These are phyloP conservation scores for Tothia fuscella DNA, from an alignment of 2,329 filamentous ascomycete genomes.

Conservation along the genomic window DNA sequence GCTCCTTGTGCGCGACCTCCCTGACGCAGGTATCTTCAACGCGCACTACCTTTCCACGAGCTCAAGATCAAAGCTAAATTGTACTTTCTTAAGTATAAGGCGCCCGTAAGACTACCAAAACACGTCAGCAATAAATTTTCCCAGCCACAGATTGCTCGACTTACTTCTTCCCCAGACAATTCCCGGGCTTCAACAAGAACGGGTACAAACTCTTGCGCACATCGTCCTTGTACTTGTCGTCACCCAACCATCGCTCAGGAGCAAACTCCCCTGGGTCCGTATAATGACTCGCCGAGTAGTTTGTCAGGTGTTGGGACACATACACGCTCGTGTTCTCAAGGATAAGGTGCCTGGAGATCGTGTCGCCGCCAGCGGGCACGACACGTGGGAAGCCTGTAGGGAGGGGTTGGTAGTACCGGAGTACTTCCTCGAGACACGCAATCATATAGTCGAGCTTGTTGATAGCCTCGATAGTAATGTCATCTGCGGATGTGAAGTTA, in stretches of 20 bases:
- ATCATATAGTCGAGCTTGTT: slow-evolving; percentile 5
- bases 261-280: not conserved
- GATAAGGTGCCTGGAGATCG: slow-evolving; percentile 20
- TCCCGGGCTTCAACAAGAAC: slow-evolving; percentile 10
- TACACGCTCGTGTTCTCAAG: slow-evolving; percentile 16
- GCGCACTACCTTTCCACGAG: slow-evolving; percentile 30
- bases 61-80: too few species aligned
- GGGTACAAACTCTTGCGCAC: slow-evolving; percentile 1
- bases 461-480: slow-evolving; percentile 22
- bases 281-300: not conserved
- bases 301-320: not conserved
- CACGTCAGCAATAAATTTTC: too few species aligned
- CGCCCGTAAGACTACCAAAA: too few species aligned
- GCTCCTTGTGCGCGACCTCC: slow-evolving; percentile 22
- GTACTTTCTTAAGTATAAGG: too few species aligned
- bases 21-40: slow-evolving; percentile 24
- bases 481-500: slow-evolving; percentile 17
- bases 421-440: slow-evolving; percentile 9
- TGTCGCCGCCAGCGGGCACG: slow-evolving; percentile 18
- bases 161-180: slow-evolving; percentile 12
- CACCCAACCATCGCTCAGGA: slow-evolving; percentile 7
- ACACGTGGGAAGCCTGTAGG: slow-evolving; percentile 16
- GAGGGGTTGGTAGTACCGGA: slow-evolving; percentile 13
- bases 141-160: too few species aligned
- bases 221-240: not conserved